Evolutionary conservation across 306 rosid genomes (phyloP).

Genomic region (Glycyrrhiza uralensis): DNA sequence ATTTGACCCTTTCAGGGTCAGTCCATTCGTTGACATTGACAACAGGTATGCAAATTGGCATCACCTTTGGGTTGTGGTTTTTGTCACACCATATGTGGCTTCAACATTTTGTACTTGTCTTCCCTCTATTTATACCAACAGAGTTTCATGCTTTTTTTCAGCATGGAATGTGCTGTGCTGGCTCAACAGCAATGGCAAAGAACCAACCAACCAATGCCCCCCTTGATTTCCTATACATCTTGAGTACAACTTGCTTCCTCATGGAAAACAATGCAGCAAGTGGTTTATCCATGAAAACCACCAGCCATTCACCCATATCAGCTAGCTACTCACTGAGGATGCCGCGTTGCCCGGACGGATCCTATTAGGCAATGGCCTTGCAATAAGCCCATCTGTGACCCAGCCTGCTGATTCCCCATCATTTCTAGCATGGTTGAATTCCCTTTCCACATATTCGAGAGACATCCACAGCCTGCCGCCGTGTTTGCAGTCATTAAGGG

Average conservation of each 20-base stretch:
- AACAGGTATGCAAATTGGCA: not conserved
- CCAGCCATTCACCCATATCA: slow-evolving; percentile 19
- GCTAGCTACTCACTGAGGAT: slow-evolving; percentile 23
- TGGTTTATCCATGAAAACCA: slow-evolving; percentile 20
- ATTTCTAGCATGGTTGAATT: slow-evolving; percentile 62
- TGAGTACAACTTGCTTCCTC: slow-evolving; percentile 1
- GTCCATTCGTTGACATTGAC: slow-evolving; percentile 1
- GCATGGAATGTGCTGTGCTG: not conserved
- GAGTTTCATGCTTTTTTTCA: slow-evolving; percentile 17
- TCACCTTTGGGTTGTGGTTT: not conserved
- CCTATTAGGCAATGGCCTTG: slow-evolving; percentile 78
- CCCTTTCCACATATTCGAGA: slow-evolving; percentile 74
- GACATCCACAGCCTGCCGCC: slow-evolving; percentile 79
- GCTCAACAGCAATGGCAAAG: slow-evolving; percentile 17
- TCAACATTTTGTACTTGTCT: slow-evolving; percentile 2
- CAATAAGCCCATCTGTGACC: slow-evolving; percentile 78
- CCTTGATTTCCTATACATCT: slow-evolving; percentile 3
- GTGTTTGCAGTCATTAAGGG: slow-evolving; percentile 55
- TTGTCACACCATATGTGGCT: slow-evolving; percentile 15
- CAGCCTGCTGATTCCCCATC: slow-evolving; percentile 78
- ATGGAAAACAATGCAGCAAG: slow-evolving; percentile 12
- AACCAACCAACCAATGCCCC: not conserved
- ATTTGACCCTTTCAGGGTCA: not conserved
- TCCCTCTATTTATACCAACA: not conserved
- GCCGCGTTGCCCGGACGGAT: slow-evolving; percentile 37